Evolutionary conservation across 805 yeast genomes (phyloP).

Genomic region (Zygotorulaspora danielsina): DNA sequence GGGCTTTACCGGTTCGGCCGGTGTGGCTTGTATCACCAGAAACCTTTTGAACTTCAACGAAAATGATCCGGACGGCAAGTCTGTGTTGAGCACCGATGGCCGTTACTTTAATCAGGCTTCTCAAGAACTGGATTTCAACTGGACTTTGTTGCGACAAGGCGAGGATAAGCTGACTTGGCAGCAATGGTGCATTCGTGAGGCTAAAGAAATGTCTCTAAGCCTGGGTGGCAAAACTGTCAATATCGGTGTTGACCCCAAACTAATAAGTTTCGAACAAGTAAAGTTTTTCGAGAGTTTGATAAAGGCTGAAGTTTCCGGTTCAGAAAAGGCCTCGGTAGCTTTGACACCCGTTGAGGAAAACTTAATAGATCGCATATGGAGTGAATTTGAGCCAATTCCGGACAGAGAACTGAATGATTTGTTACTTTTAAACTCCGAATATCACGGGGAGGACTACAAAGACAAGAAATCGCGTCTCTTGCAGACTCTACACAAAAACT

Average conservation of each 20-base stretch:
- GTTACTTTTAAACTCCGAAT: conserved; percentile 46
- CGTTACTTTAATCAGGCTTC: conserved; percentile 90
- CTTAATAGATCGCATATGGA: conserved; percentile 75
- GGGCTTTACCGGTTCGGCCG: conserved; percentile 92
- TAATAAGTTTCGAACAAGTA: conserved; percentile 49
- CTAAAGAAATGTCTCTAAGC: conserved; percentile 42
- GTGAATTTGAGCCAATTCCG: conserved; percentile 60
- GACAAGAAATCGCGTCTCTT: conserved; percentile 53
- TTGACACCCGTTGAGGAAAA: conserved; percentile 55
- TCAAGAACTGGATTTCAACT: conserved; percentile 70
- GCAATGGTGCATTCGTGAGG: conserved; percentile 63
- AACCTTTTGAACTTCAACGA: conserved; percentile 39
- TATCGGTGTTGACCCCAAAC: conserved; percentile 79
- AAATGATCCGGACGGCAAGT: conserved; percentile 52
- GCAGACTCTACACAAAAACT: conserved; percentile 33
- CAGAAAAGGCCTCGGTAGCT: conserved; percentile 37
- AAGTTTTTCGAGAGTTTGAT: conserved; percentile 31
- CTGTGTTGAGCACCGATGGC: conserved; percentile 89
- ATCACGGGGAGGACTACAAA: conserved; percentile 59
- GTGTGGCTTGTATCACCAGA: conserved; percentile 76
- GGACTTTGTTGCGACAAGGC: conserved; percentile 82
- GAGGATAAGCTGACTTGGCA: conserved; percentile 75
- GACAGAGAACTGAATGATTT: conserved; percentile 48
- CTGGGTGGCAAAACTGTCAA: conserved; percentile 41
- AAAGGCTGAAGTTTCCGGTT: conserved; percentile 24